These are phyloP conservation scores for Ormosia emarginata DNA, from an alignment of 306 rosid genomes.

Conservation along the genomic window DNA sequence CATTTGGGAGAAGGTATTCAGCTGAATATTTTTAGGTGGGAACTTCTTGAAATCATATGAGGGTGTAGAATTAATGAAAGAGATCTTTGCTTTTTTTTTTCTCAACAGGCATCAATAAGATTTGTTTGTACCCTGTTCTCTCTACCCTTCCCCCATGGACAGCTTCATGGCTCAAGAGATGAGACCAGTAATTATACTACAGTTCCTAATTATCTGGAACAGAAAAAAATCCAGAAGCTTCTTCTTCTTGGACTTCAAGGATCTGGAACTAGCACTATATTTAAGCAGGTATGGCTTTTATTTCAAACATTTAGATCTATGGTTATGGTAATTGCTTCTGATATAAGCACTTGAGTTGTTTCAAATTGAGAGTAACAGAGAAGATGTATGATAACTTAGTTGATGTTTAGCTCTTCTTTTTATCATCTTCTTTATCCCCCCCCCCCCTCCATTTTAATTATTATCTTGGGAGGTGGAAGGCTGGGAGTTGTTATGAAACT, in stretches of 20 bases:
- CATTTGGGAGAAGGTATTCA: conserved; percentile 94
- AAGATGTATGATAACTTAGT: neutral
- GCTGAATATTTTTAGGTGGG: conserved; percentile 14
- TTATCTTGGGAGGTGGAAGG: neutral
- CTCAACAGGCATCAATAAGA: conserved; percentile 82
- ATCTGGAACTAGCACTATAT: conserved; percentile 95
- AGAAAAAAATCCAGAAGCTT: conserved; percentile 82
- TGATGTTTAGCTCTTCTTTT: neutral
- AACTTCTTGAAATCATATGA: neutral
- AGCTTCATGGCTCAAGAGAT: conserved; percentile 69
- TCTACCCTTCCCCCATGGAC: conserved; percentile 82
- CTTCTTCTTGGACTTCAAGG: conserved; percentile 93
- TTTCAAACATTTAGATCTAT: neutral
- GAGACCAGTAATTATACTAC: conserved; percentile 80
- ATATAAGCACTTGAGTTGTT: conserved; percentile 7
- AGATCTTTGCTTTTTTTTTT: conserved; percentile 31
- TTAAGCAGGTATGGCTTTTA: conserved; percentile 73
- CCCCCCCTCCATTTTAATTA: neutral
- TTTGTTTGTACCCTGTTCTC: conserved; percentile 72
- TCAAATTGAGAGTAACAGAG: neutral
- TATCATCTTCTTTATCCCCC: neutral
- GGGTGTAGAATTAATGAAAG: conserved; percentile 21
- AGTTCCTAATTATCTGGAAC: conserved; percentile 79
- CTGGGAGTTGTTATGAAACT: neutral
- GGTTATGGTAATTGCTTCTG: neutral